phyloP scores from a whole-genome alignment of 2,329 filamentous ascomycete species.

The Claviceps purpurea region DNA sequence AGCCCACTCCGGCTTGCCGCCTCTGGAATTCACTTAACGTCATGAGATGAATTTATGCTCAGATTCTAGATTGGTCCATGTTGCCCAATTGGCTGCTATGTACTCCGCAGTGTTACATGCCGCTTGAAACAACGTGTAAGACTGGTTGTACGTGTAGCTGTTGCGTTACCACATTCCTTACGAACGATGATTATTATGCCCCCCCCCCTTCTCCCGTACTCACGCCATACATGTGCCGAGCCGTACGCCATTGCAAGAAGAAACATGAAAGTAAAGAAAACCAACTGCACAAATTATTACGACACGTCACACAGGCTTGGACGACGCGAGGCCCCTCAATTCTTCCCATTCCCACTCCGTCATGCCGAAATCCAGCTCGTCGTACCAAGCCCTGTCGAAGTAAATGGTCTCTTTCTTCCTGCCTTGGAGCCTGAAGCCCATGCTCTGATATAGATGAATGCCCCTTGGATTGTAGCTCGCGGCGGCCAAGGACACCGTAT shows the following conservation, averaged over 20 bases:
- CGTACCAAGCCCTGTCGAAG: slow-evolving; percentile 27
- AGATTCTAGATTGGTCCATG: no score
- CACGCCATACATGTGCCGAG: no score
- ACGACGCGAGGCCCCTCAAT: slow-evolving; percentile 3
- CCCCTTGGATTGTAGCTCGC: slow-evolving; percentile 30
- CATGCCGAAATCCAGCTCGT: slow-evolving; percentile 22
- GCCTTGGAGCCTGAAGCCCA: slow-evolving; percentile 32
- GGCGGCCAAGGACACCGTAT: slow-evolving; percentile 26
- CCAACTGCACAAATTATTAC: no score
- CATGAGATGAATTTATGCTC: no score
- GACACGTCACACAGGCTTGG: no score
- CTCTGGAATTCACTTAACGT: no score
- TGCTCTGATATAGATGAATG: slow-evolving; percentile 25
- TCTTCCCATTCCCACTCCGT: slow-evolving; percentile 23
- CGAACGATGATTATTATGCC: neutral
- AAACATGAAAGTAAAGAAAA: no score
- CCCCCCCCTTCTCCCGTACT: no score
- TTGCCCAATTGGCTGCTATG: no score
- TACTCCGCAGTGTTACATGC: neutral
- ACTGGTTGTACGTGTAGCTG: neutral
- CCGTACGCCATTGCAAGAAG: no score
- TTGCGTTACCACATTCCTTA: neutral
- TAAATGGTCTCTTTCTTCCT: slow-evolving; percentile 16
- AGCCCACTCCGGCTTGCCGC: no score
- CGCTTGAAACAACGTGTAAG: neutral